These are phyloP conservation scores for Ustulina deusta DNA, from an alignment of 2,329 filamentous ascomycete species.

Conservation along the genomic window DNA sequence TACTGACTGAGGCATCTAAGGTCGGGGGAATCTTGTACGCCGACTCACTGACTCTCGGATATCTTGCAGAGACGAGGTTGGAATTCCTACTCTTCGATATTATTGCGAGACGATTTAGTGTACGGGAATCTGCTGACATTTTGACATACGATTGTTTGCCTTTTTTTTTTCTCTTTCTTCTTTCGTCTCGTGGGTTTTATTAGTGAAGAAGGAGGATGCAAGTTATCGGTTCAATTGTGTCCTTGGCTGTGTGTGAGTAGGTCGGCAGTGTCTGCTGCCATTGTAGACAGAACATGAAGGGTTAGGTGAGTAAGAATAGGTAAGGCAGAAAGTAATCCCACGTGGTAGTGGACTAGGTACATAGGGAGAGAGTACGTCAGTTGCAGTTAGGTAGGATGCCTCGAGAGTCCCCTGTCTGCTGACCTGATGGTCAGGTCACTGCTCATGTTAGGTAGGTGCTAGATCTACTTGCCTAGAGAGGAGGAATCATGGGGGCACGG, in stretches of 20 bases:
- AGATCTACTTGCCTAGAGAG: not conserved
- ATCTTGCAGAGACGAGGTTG: not conserved
- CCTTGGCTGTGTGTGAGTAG: not conserved
- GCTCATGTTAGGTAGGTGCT: not conserved
- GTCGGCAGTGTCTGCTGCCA: not conserved
- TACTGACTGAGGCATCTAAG: not conserved
- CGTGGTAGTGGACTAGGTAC: not conserved
- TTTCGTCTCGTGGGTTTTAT: not conserved
- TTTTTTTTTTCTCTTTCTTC: not conserved
- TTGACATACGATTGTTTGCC: too few species aligned
- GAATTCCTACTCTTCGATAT: not conserved
- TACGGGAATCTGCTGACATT: not conserved
- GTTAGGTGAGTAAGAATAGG: too few species aligned
- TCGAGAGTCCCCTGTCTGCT: too few species aligned
- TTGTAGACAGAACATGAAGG: not conserved
- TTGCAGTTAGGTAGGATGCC: too few species aligned
- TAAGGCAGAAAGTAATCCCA: too few species aligned
- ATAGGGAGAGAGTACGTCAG: not conserved
- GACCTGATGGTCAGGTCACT: too few species aligned
- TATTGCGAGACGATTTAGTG: not conserved
- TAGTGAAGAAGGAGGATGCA: not conserved
- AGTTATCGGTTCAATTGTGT: not conserved
- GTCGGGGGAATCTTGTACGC: not conserved
- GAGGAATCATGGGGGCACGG: not conserved
- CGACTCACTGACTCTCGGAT: not conserved